Percentiles rank a stretch among this genome's conserved stretches.
Evolutionary conservation across 306 rosid species (phyloP).

Genomic region (Acacia melanoxylon): DNA sequence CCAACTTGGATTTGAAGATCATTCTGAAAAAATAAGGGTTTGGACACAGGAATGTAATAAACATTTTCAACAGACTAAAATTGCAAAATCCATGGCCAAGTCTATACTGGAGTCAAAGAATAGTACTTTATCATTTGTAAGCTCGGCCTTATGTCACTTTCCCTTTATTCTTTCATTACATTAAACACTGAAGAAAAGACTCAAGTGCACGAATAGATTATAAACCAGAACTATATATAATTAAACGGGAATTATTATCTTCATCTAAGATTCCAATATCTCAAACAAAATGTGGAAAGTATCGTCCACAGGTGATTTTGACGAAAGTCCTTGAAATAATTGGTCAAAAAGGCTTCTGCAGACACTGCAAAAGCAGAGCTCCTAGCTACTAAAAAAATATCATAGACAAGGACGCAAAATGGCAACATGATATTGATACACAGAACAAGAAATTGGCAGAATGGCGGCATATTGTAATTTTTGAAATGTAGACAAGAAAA

Average conservation of each 20-base stretch:
- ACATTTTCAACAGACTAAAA: neutral
- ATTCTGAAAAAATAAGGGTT: neutral
- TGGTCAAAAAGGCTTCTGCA: conserved; percentile 12
- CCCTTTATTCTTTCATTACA: neutral
- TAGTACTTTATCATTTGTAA: neutral
- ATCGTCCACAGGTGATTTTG: neutral
- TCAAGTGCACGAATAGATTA: neutral
- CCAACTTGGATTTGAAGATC: neutral
- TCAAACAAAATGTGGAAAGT: neutral
- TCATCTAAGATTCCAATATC: neutral
- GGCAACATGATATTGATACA: neutral
- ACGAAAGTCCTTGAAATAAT: neutral
- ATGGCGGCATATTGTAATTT: neutral
- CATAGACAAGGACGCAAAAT: conserved; percentile 3
- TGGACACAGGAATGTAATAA: neutral
- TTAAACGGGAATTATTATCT: neutral
- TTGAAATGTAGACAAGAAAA: conserved; percentile 17
- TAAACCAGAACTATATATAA: neutral
- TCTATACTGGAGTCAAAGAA: neutral
- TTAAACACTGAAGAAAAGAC: neutral
- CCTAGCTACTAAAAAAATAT: neutral
- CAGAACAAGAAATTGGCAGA: neutral
- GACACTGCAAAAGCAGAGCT: conserved; percentile 8
- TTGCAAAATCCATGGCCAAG: neutral
- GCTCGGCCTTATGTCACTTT: too few relatives aligned